These are phyloP conservation scores for Cenchrus fungigraminus DNA, from an alignment of 176 grass and related monocot genomes.

Conservation along the genomic window DNA sequence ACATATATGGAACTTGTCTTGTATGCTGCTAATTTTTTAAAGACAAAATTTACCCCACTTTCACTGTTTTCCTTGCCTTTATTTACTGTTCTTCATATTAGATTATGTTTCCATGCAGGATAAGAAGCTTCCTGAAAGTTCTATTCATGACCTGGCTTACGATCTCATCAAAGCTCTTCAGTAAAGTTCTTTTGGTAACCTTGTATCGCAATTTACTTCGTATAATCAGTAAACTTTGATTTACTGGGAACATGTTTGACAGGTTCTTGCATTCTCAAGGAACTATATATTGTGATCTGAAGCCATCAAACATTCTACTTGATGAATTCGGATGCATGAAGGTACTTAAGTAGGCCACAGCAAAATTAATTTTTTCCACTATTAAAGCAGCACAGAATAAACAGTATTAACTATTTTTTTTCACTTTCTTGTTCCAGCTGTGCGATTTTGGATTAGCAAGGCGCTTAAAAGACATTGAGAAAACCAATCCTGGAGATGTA, in stretches of 20 bases:
- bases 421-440: conserved; percentile 48
- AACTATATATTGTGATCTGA: conserved; percentile 96
- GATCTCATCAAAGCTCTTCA: conserved; percentile 89
- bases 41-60: neutral
- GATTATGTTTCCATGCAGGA: conserved; percentile 62
- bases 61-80: conserved; percentile 29
- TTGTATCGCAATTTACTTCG: conserved; percentile 38
- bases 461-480: conserved; percentile 83
- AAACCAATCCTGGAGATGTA: conserved; percentile 62
- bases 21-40: conserved; percentile 4
- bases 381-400: conserved; percentile 28
- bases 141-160: conserved; percentile 85
- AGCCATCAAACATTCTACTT: conserved; percentile 97
- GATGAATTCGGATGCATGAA: conserved; percentile 96
- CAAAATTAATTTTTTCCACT: conserved; percentile 21
- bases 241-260: conserved; percentile 33
- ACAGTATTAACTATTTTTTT: neutral
- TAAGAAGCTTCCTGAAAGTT: conserved; percentile 82
- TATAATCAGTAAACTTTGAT: conserved; percentile 32
- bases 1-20: conserved; percentile 12
- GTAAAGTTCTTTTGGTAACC: conserved; percentile 55
- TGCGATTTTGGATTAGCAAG: conserved; percentile 98
- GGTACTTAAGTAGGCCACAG: conserved; percentile 53
- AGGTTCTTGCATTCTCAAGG: conserved; percentile 99
- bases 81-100: conserved; percentile 11